phyloP scores from a whole-genome alignment of 352 stramenopile genomes.

The Globisporangium heterothallicum region DNA sequence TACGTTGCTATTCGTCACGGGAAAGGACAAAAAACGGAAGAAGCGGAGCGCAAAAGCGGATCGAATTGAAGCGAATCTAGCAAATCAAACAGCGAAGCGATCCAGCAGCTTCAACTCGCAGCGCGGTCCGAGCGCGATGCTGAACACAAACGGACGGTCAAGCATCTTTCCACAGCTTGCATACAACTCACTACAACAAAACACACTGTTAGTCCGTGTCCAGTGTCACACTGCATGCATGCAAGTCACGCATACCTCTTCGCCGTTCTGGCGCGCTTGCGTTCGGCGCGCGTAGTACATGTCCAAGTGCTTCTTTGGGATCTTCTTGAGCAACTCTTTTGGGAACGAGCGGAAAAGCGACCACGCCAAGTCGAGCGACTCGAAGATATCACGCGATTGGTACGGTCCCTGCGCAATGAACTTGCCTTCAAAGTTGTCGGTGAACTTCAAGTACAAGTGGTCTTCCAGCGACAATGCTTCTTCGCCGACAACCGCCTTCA shows the following conservation, averaged over 20 bases:
- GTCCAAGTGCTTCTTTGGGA: conserved; percentile 98
- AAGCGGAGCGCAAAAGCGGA: neutral
- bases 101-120: too few relatives aligned
- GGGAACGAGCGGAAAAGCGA: conserved; percentile 98
- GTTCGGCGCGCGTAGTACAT: conserved; percentile 94
- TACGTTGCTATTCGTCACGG: too few relatives aligned
- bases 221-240: too few relatives aligned
- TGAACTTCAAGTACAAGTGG: conserved; percentile 99
- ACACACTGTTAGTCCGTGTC: too few relatives aligned
- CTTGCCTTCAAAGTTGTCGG: conserved; percentile 98
- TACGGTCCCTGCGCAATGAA: conserved; percentile 97
- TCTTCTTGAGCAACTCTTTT: conserved; percentile 99
- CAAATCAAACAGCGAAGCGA: conserved; percentile 2
- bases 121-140: too few relatives aligned
- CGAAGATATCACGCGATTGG: conserved; percentile 97
- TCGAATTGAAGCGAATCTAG: neutral
- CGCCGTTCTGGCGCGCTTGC: conserved; percentile 84
- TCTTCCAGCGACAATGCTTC: conserved; percentile 99
- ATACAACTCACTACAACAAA: conserved; percentile 6
- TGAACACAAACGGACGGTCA: neutral
- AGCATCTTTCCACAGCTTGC: neutral
- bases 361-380: conserved; percentile 98
- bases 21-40: neutral
- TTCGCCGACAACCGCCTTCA: conserved; percentile 99
- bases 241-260: conserved; percentile 70